phyloP scores from a whole-genome alignment of 2,329 filamentous ascomycete genomes.

The Nemania serpens region DNA sequence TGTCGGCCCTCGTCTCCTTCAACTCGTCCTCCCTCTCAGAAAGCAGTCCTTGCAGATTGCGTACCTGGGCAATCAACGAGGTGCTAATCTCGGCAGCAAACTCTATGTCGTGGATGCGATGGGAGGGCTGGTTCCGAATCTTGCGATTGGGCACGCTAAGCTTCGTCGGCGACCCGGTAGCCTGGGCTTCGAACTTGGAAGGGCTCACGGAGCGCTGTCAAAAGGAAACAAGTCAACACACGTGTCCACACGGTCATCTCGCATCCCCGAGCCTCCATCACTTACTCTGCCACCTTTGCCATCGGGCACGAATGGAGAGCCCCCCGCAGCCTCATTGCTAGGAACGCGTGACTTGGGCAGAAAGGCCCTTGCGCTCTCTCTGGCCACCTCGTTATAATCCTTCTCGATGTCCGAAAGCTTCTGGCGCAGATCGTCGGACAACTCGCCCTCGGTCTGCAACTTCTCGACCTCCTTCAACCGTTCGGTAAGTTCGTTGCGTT shows the following conservation, averaged over 20 bases:
- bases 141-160: slow-evolving; percentile 84
- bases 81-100: slow-evolving; percentile 99
- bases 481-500: slow-evolving; percentile 81
- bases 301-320: slow-evolving; percentile 59
- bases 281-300: slow-evolving; percentile 59
- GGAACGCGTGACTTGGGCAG: slow-evolving; percentile 81
- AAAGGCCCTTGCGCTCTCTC: slow-evolving; percentile 87
- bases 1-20: slow-evolving; percentile 74
- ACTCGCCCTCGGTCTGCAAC: slow-evolving; percentile 74
- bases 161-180: slow-evolving; percentile 86
- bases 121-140: slow-evolving; percentile 86
- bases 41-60: slow-evolving; percentile 83
- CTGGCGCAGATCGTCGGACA: slow-evolving; percentile 80
- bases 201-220: slow-evolving; percentile 70
- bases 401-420: slow-evolving; percentile 86
- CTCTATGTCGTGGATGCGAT: slow-evolving; percentile 91
- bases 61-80: slow-evolving; percentile 89
- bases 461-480: slow-evolving; percentile 84
- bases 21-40: slow-evolving; percentile 87
- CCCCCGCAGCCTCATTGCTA: slow-evolving; percentile 64
- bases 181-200: slow-evolving; percentile 81
- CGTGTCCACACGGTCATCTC: neutral
- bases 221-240: slow-evolving; percentile 24
- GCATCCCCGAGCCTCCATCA: neutral
- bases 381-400: slow-evolving; percentile 92